A percentile compares a stretch with the other conserved stretches of the same genome.
phyloP scores from a whole-genome alignment of 1,139 yeast genomes.

The Meyerozyma athensensis region DNA sequence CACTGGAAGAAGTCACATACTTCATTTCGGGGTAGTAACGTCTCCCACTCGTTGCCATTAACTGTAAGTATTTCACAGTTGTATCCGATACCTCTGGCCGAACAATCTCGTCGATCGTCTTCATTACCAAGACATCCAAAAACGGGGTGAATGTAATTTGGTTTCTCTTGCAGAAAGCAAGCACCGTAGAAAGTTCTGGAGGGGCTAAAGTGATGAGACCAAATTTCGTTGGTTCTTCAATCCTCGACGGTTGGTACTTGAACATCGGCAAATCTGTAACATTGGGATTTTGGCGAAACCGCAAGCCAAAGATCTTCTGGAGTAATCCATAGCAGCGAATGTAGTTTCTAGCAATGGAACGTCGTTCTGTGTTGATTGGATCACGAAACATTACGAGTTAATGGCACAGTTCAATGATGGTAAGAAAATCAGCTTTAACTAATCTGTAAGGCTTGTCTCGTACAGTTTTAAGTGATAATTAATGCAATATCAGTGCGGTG shows the following conservation, averaged over 20 bases:
- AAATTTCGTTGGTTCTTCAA: constrained; percentile 11
- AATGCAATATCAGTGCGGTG: too few relatives aligned
- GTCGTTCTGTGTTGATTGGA: too few relatives aligned
- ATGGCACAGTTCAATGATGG: too few relatives aligned
- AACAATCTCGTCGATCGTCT: constrained; percentile 19
- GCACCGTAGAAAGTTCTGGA: constrained; percentile 10
- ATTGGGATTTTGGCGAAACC: constrained; percentile 8
- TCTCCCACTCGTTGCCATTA: constrained; percentile 23
- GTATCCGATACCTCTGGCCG: constrained; percentile 13
- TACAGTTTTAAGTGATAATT: too few relatives aligned
- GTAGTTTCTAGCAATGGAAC: too few relatives aligned
- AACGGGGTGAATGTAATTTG: constrained; percentile 25
- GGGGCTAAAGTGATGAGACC: constrained; percentile 14
- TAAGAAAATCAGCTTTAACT: too few relatives aligned
- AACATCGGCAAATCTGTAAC: constrained; percentile 16
- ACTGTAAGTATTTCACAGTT: constrained; percentile 6
- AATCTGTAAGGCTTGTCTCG: too few relatives aligned
- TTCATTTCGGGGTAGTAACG: constrained; percentile 17
- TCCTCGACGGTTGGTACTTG: constrained; percentile 6
- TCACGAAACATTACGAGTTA: too few relatives aligned
- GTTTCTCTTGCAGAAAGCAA: constrained; percentile 13
- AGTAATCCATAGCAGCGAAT: too few relatives aligned
- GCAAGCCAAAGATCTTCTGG: neutral
- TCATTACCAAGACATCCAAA: constrained; percentile 16
- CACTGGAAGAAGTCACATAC: constrained; percentile 19